Base-by-base conservation (phyloP, 345 rosid genomes). In the Odontarrhena argentea region DNA sequence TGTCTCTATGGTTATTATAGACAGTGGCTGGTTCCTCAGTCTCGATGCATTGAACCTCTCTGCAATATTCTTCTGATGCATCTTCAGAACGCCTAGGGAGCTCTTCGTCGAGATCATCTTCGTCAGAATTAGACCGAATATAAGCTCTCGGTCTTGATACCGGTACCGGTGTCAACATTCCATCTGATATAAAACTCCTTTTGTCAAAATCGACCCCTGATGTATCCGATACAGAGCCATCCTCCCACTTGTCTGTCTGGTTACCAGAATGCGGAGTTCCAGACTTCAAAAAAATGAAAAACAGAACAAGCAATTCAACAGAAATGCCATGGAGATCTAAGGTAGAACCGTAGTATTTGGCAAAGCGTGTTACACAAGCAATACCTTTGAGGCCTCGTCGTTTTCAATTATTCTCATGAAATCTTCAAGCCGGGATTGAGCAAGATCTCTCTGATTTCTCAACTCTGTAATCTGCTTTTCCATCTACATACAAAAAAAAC, bases 31-130 rank as follows among this genome's bases (percentile, higher is more conserved):
- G 65, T 54, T 77, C 85, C 70, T 76, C 89, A 68, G 60, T 77
- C 75, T 88, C 93, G 49, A 91, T 80, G 75, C 97, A 88, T 42
- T 80, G 87, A 75, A 91, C 96, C 77, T 91, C 99, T 77, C 83
- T 88, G 84, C 96, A 85, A 82, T 78, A 83, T 65, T 84, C 96
- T 70, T 87, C 94, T 68, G 82, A 73, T 44, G 24, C 75, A 67
- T 80, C 84, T 50, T 73, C 81, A 8, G 79, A 67, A 53, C 56
- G 73, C 56, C 65, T 78, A 49, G 80, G 83, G 15, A 77, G 45
- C 61, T 68, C 77, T 52, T 74, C 73, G 1, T 60, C 42, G 4
- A 65, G 12, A 36, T 65, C 41, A 53, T 74, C 67, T 25, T 63
- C 68, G 11, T 64, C 70, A 62, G 82, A 77, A 67, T 53, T 43